Evolutionary conservation across 2,329 filamentous ascomycete species (phyloP), one percentile per base, ranked within the genome.

Genomic region (Penicillium sp.): DNA sequence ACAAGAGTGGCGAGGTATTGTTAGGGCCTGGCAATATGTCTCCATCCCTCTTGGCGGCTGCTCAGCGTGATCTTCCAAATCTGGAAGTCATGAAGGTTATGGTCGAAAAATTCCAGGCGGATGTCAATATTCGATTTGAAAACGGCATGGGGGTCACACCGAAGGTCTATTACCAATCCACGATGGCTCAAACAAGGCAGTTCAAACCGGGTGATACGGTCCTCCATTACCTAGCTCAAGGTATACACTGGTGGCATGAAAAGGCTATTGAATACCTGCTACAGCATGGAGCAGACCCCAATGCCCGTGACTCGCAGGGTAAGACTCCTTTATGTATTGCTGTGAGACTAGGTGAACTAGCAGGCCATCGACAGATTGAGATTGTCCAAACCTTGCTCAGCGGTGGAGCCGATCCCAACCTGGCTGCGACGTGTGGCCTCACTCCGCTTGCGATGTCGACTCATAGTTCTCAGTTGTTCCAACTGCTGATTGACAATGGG

Each of bases 161-260:
- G 25, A 58, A 48, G 26, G 54, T 63, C 16, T 58, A 55, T 51
- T 64, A 52, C 40, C 57, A 60, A 30, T 62, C 65, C 4, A 59
- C 43, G 4, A 54, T 65, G 42, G 19, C 55, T 13, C 33, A 51
- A 7, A 1, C 25, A 0, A 43, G 62, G 19, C 53, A 55, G 16
- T 66, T 64, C n/a, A 51, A 65, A 22, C 58, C 58, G 6, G 64
- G 65, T 7, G 60, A 67, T 49, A 68, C 61, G 4, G 54, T 64
- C 16, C 58, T 69, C 5, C 66, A 67, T 42, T 56, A 62, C 30
- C 54, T 69, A 22, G 66, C 64, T 8, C 58, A 63, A 26, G 67
- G 66, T 10, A 61, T 54, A 1, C 64, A 68, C 25, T 68, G 67
- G 67, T 69, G 67, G 65, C 49, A 68, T 30, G 38, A 55, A n/a